Evolutionary conservation across 1,284 basidiomycete species (phyloP), one percentile per base, ranked within the genome.

Genomic region (Microbotryum saponariae): DNA sequence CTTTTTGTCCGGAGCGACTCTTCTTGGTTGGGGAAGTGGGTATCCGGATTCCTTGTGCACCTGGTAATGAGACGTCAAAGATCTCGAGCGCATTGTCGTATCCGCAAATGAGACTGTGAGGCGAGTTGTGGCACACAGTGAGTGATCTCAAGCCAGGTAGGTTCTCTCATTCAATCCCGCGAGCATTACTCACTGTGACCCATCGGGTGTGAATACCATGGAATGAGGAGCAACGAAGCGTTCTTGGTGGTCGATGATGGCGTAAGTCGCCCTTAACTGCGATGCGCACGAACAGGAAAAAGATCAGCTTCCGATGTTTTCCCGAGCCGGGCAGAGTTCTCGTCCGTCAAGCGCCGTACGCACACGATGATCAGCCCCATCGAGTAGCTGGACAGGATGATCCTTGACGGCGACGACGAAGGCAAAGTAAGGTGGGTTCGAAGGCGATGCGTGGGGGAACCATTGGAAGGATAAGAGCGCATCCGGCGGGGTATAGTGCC

Each of bases 71-170:
- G 12, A 94, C 76, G 70, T 93, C 88, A 70, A 94, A 90, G 7
- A 92, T 81, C 74, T 96, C 91, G 59, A 96, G 88, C 0, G 90
- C 87, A 65, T 87, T 84, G 75, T 92, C 87, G 62, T 88, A 90
- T 0, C 91, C 91, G 73, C 91, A 92, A 73, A 92, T 94, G 5
- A 94, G 75, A 66, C 90, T 92, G 63, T 2, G 3, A 29, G 52
- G 31, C 4, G 2, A 48, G 37, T 69, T 27, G 8, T 29, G 6
- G 27, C 27, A 27, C 27, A 27, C 27, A 27, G 27, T 27, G 6
- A 51, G 47, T 20, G 2, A 23, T 25, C 51, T 14, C 44, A n/a
- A 45, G 47, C 31, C 33, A 23, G 8, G 51, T 2, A 31, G 31
- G 31, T 31, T 31, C 8, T 8, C 2, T 31, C 53, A 31, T 14